A percentile compares a stretch with the other conserved stretches of the same genome.
These are phyloP conservation scores for Mercurialis annua DNA, from an alignment of 345 rosid genomes.

Conservation along the genomic window DNA sequence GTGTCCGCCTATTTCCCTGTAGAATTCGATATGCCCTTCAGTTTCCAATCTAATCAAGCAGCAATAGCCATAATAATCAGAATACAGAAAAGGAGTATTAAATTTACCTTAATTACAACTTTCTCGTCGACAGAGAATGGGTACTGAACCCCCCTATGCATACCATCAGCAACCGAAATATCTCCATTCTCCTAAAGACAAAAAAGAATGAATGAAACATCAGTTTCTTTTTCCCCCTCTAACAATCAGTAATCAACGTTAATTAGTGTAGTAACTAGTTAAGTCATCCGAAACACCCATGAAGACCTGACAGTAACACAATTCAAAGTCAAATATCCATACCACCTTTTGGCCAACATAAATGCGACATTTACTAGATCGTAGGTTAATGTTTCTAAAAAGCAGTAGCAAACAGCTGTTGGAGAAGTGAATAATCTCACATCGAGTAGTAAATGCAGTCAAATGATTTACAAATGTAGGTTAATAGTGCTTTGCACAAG, in stretches of 20 bases:
- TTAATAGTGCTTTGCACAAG: not conserved
- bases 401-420: too few relatives aligned
- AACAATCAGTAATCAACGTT: not conserved
- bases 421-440: too few relatives aligned
- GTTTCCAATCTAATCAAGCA: constrained; percentile 10
- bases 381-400: too few relatives aligned
- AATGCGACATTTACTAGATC: too few relatives aligned
- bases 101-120: constrained; percentile 79
- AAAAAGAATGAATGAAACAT: constrained; percentile 8
- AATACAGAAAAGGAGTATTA: not conserved
- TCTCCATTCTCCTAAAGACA: constrained; percentile 73
- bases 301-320: not conserved
- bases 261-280: not conserved
- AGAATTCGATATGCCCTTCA: constrained; percentile 24
- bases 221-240: not conserved
- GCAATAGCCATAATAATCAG: constrained; percentile 1
- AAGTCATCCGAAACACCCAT: not conserved
- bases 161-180: constrained; percentile 51
- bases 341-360: not conserved
- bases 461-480: too few relatives aligned
- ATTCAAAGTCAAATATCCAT: not conserved
- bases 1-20: constrained; percentile 95
- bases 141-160: constrained; percentile 75
- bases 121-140: constrained; percentile 93
- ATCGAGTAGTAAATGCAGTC: too few relatives aligned